A percentile compares a stretch with the other conserved stretches of the same genome.
phyloP scores from a whole-genome alignment of 176 grass and related monocot genomes.

The Oryza coarctata region DNA sequence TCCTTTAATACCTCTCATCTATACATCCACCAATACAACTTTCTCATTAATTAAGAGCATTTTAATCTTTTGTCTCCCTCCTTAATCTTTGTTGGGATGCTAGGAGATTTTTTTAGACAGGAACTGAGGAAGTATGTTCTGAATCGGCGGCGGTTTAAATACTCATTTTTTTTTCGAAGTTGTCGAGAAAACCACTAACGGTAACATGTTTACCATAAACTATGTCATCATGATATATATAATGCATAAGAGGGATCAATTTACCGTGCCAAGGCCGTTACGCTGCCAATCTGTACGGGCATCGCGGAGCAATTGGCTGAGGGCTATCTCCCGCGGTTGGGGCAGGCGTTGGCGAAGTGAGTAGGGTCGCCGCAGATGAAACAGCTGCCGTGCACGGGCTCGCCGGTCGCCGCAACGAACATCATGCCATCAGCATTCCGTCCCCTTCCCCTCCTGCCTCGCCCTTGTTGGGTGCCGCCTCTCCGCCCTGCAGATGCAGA shows the following conservation, averaged over 20 bases:
- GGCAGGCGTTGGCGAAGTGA: conserved; percentile 86
- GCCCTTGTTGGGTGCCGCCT: conserved; percentile 34
- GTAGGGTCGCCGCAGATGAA: conserved; percentile 82
- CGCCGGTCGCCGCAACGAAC: conserved; percentile 86
- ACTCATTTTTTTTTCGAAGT: no score
- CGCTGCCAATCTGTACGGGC: not conserved
- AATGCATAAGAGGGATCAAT: not conserved
- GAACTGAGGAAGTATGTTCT: no score
- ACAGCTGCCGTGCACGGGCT: conserved; percentile 58
- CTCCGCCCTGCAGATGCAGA: conserved; percentile 48
- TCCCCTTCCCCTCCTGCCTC: conserved; percentile 45
- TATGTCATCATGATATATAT: not conserved
- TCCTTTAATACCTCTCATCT: no score
- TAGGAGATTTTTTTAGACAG: no score
- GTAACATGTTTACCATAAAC: not conserved
- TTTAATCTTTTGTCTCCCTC: no score
- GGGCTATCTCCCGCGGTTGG: conserved; percentile 55
- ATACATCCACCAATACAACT: no score
- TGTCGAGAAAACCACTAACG: not conserved
- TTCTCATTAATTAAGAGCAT: no score
- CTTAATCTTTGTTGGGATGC: no score
- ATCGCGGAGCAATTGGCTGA: not conserved
- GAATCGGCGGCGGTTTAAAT: no score
- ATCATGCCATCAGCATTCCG: conserved; percentile 33
- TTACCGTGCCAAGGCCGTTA: not conserved